A percentile compares a stretch with the other conserved stretches of the same genome.
Conservation (phyloP, 495 filamentous ascomycete genomes). For the Neurospora sp. region DNA sequence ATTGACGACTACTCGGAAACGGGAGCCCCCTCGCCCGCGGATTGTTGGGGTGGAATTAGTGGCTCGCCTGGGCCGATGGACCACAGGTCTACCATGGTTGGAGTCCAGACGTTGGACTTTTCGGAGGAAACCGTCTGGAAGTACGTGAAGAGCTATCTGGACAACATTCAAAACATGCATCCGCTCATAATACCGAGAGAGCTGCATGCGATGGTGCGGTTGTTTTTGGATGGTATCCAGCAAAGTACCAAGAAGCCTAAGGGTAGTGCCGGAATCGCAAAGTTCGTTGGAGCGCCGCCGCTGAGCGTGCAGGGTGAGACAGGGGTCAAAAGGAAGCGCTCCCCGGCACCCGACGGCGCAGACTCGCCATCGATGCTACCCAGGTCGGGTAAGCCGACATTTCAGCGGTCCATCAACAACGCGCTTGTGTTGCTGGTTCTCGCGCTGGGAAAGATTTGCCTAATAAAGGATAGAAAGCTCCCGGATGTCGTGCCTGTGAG, state of each 20-base stretch:
- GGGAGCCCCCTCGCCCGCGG: slow-evolving; percentile 37
- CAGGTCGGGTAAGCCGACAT: slow-evolving; percentile 30
- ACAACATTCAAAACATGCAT: slow-evolving; percentile 80
- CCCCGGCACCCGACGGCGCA: slow-evolving; percentile 29
- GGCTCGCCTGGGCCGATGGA: slow-evolving; percentile 29
- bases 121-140: slow-evolving; percentile 48
- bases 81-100: slow-evolving; percentile 44
- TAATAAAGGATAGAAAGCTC: slow-evolving; percentile 45
- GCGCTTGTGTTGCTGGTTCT: slow-evolving; percentile 74
- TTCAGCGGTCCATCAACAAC: slow-evolving; percentile 53
- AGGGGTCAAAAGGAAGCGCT: slow-evolving; percentile 50
- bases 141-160: slow-evolving; percentile 61
- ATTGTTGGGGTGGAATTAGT: slow-evolving; percentile 40
- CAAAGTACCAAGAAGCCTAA: slow-evolving; percentile 14
- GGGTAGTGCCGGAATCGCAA: slow-evolving; percentile 11
- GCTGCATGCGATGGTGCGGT: slow-evolving; percentile 39
- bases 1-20: slow-evolving; percentile 37
- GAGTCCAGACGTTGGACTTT: slow-evolving; percentile 47
- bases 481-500: slow-evolving; percentile 49
- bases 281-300: slow-evolving; percentile 17
- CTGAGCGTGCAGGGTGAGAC: slow-evolving; percentile 21
- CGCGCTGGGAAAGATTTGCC: slow-evolving; percentile 77
- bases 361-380: slow-evolving; percentile 22
- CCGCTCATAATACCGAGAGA: slow-evolving; percentile 58
- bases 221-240: slow-evolving; percentile 36